Base-by-base conservation (phyloP, 192 early-diverging fungal genomes). In the Spizellomyces sp. region DNA sequence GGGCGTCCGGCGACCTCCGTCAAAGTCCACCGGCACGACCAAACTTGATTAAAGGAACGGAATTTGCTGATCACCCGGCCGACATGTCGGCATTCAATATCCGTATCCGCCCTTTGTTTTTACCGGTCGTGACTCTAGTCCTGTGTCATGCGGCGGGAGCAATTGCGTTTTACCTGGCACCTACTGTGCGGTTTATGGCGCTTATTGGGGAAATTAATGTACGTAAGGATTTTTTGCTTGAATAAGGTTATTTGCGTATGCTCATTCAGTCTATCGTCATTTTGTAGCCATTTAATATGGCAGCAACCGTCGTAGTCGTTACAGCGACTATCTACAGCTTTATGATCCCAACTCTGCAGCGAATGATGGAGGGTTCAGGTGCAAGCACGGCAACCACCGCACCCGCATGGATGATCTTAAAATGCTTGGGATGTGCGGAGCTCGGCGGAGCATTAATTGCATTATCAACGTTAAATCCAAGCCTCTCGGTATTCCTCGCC, bases 401-500 rank as follows among this genome's bases (percentile, higher is more conserved):
- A 15, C 22, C 77, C 36, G 74, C 75, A 5, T 83, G 82, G 82
- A 27, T 57, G 58, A n/a, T 85, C 6, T 65, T 85, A 15, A 81
- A 85, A 57, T 75, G 44, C n/a, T 65, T 82, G 7, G 60, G 56
- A 0, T 76, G 69, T 45, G 67, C 48, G 56, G 52, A 67, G 47
- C 64, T 79, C 19, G 83, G 70, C 4, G 48, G 66, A 14, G 58
- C 68, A 42, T 56, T 85, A 45, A 58, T 82, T 44, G 71, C 71
- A 9, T 57, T 85, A 15, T 62, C 76, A 36, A 70, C 75, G 8
- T 57, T 77, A 45, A 85, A 85, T 58, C 83, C 83, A 19, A 70
- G 70, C 41, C 66, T 85, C 17, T 74, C 80, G 6, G 63, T 80
- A 9, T 36, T 77, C 6, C 57, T 82, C 5, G 77, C 83, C 8